Evolutionary conservation across 805 yeast species (phyloP), one percentile per base, ranked within the genome.

Genomic region (Yarrowia hollandica): DNA sequence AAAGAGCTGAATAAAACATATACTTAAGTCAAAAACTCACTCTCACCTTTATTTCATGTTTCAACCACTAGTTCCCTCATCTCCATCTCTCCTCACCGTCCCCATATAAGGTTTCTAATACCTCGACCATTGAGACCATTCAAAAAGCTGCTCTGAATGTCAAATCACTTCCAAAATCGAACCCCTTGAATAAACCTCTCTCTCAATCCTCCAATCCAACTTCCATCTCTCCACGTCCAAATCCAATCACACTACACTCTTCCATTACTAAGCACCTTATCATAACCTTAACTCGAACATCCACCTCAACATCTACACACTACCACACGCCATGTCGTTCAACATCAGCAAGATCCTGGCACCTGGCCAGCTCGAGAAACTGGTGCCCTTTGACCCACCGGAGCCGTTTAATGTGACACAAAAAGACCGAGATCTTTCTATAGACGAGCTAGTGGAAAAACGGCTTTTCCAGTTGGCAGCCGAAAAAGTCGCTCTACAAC

Each of bases 381-480:
- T 52, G 21, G 39, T 33, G 2, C 55, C 55, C 15, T 48, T 48
- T 22, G 42, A 28, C 12, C 28, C 59, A 37, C 55, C 55, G 19
- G 55, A 31, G 38, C 55, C 55, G 21, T 48, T 48, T 21, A 5
- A 11, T 10, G 38, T 46, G 6, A 8, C 38, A 2, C 19, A 30
- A 4, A 10, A 22, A 2, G 54, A 46, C 18, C 35, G 34, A 12
- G 18, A 30, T 5, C 21, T 48, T 2, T 15, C 38, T 1, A n/a
- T 48, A 5, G 54, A 59, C 3, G 64, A 63, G 22, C 62, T 69
- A 14, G 48, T 69, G 23, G 62, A 58, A 3, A 52, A 62, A 22
- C 62, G 68, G 35, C 54, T 65, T 28, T 69, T 67, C 38, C 38
- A 61, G 12, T 64, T 60, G 25, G 73, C 71, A 4, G 66, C 72